Evolutionary conservation across 345 rosid species (phyloP).

Genomic region (Gossypium raimondii): DNA sequence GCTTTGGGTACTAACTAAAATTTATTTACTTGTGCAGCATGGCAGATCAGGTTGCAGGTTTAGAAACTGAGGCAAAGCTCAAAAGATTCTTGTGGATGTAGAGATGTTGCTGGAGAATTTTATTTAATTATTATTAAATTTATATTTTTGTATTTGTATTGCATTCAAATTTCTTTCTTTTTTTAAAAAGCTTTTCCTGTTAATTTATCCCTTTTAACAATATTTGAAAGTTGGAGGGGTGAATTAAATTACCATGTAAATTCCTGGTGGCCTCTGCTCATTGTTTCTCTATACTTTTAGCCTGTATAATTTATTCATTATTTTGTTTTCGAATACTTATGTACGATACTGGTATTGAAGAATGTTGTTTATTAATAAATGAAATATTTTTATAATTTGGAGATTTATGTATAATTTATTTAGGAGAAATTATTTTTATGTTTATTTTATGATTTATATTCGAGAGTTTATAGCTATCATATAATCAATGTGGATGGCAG

Average conservation of each 20-base stretch:
- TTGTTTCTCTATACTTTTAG: neutral
- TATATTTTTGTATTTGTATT: neutral
- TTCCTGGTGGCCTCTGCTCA: neutral
- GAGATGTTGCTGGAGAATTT: neutral
- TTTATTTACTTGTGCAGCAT: slow-evolving; percentile 33
- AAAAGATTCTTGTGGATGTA: slow-evolving; percentile 15
- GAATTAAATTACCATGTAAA: slow-evolving; percentile 27
- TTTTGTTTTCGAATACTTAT: too few species aligned
- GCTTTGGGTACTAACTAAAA: too few species aligned
- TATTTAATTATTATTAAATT: neutral
- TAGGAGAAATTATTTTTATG: too few species aligned
- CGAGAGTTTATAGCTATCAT: too few species aligned
- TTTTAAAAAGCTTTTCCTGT: slow-evolving; percentile 1
- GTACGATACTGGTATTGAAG: too few species aligned
- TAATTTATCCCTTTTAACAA: slow-evolving; percentile 29
- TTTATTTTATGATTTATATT: too few species aligned
- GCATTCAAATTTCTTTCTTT: neutral
- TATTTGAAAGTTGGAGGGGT: slow-evolving; percentile 1
- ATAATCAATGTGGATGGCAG: too few species aligned
- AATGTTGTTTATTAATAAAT: too few species aligned
- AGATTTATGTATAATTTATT: too few species aligned
- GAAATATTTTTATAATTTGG: too few species aligned
- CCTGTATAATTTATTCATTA: too few species aligned
- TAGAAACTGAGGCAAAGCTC: slow-evolving; percentile 30
- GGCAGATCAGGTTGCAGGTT: slow-evolving; percentile 44